phyloP scores from a whole-genome alignment of 1,284 basidiomycete genomes.

The Apiotrichum veenhuisii region DNA sequence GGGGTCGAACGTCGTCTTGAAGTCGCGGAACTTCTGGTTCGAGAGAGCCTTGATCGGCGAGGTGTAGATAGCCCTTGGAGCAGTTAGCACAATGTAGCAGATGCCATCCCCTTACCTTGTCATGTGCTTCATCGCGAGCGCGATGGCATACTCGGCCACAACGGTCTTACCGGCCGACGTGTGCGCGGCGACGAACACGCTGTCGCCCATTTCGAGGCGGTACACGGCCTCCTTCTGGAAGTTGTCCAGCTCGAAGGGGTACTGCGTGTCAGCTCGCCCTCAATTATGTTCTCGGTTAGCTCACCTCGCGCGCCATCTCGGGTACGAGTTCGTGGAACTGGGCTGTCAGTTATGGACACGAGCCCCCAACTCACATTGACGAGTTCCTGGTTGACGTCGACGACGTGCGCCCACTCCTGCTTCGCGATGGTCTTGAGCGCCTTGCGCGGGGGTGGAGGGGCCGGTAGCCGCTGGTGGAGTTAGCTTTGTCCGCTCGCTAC shows the following conservation, averaged over 20 bases:
- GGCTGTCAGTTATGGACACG: neutral
- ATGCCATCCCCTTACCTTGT: constrained; percentile 63
- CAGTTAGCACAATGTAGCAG: neutral
- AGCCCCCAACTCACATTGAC: constrained; percentile 55
- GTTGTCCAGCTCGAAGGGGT: constrained; percentile 79
- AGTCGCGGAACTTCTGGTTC: constrained; percentile 98
- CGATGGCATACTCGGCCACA: constrained; percentile 98
- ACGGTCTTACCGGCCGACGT: constrained; percentile 96
- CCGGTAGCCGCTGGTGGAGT: constrained; percentile 42
- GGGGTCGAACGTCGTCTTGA: constrained; percentile 93
- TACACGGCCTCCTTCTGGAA: constrained; percentile 99
- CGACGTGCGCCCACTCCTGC: constrained; percentile 96
- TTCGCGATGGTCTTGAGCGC: constrained; percentile 55
- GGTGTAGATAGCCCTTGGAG: constrained; percentile 86
- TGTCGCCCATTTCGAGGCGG: constrained; percentile 94
- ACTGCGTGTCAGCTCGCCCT: constrained; percentile 52
- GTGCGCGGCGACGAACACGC: constrained; percentile 96
- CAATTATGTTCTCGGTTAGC: constrained; percentile 4
- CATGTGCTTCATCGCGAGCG: constrained; percentile 96
- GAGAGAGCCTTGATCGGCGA: constrained; percentile 98
- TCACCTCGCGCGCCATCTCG: constrained; percentile 47
- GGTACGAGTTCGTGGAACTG: constrained; percentile 52
- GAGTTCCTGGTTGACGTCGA: constrained; percentile 87
- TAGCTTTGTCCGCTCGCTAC: constrained; percentile 7
- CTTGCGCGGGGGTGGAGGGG: constrained; percentile 39